These are phyloP conservation scores for Alternaria burnsii DNA, from an alignment of 2,329 filamentous ascomycete species.

Conservation along the genomic window DNA sequence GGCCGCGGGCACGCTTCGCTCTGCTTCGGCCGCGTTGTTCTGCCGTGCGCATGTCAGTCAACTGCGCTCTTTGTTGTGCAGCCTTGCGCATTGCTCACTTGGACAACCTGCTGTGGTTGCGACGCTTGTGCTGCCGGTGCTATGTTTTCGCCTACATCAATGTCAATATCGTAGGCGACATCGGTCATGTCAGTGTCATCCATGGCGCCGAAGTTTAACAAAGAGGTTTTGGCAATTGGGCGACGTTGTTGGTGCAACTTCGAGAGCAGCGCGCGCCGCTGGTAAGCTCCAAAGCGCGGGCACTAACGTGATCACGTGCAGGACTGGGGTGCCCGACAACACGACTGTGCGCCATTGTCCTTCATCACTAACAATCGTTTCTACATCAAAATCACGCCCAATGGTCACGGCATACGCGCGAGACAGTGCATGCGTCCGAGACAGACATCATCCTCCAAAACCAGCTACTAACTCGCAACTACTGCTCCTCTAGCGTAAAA, in stretches of 20 bases:
- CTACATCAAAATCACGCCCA: too few species aligned
- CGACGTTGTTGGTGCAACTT: constrained; percentile 23
- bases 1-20: constrained; percentile 40
- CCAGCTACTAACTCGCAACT: constrained; percentile 18
- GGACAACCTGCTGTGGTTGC: constrained; percentile 33
- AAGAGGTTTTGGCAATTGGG: constrained; percentile 15
- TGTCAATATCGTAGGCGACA: constrained; percentile 49
- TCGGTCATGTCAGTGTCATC: constrained; percentile 49
- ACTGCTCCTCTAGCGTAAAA: constrained; percentile 61
- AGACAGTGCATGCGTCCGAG: not conserved
- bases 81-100: constrained; percentile 19
- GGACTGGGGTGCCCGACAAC: not conserved
- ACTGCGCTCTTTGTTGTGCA: constrained; percentile 8
- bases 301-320: constrained; percentile 28
- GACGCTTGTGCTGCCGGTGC: constrained; percentile 25
- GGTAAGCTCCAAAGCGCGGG: constrained; percentile 16
- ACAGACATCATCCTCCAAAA: not conserved
- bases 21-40: constrained; percentile 9
- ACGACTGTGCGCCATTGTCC: not conserved
- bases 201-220: constrained; percentile 25
- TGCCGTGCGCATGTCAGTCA: constrained; percentile 13
- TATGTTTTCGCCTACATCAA: constrained; percentile 39
- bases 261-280: constrained; percentile 13
- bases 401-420: constrained; percentile 3
- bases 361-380: not conserved